phyloP scores from a whole-genome alignment of 2,329 filamentous ascomycete species.

The Fusarium domesticum region DNA sequence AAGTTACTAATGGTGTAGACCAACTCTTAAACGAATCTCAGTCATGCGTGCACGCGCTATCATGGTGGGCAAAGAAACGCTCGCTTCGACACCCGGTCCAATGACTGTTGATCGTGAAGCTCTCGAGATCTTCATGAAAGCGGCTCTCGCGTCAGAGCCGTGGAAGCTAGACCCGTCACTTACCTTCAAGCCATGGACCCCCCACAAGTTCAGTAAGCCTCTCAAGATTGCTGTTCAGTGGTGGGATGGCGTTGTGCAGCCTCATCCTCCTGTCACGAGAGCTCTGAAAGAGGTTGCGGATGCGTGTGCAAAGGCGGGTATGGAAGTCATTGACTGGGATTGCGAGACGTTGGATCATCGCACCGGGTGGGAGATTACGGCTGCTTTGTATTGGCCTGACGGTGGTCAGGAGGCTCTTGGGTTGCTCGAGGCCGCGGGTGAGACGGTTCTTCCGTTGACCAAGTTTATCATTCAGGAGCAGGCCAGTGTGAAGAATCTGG shows the following conservation, averaged over 20 bases:
- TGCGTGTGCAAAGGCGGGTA: slow-evolving; percentile 45
- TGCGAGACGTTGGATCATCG: slow-evolving; percentile 53
- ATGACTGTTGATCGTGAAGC: slow-evolving; percentile 36
- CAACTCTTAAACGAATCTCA: slow-evolving; percentile 32
- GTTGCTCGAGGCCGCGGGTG: slow-evolving; percentile 50
- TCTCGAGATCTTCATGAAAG: slow-evolving; percentile 37
- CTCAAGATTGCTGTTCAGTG: slow-evolving; percentile 60
- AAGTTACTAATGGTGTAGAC: slow-evolving; percentile 24
- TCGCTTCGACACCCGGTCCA: slow-evolving; percentile 33
- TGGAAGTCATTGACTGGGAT: slow-evolving; percentile 52
- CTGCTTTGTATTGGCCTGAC: slow-evolving; percentile 55
- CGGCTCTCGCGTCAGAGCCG: slow-evolving; percentile 29
- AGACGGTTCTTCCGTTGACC: slow-evolving; percentile 57
- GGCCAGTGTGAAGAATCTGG: slow-evolving; percentile 41
- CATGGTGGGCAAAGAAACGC: slow-evolving; percentile 37
- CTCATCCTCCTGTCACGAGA: slow-evolving; percentile 57
- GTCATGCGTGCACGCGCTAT: slow-evolving; percentile 23
- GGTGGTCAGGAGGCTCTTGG: slow-evolving; percentile 53
- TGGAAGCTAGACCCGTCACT: slow-evolving; percentile 36
- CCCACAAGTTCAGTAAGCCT: slow-evolving; percentile 37
- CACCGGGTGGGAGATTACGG: slow-evolving; percentile 46
- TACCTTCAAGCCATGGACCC: slow-evolving; percentile 35
- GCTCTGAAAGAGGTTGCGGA: slow-evolving; percentile 54
- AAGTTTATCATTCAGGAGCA: slow-evolving; percentile 57
- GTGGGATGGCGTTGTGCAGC: slow-evolving; percentile 58